Base-by-base conservation (phyloP, 2,329 filamentous ascomycete species). In the Verticillium zaregamsianum region DNA sequence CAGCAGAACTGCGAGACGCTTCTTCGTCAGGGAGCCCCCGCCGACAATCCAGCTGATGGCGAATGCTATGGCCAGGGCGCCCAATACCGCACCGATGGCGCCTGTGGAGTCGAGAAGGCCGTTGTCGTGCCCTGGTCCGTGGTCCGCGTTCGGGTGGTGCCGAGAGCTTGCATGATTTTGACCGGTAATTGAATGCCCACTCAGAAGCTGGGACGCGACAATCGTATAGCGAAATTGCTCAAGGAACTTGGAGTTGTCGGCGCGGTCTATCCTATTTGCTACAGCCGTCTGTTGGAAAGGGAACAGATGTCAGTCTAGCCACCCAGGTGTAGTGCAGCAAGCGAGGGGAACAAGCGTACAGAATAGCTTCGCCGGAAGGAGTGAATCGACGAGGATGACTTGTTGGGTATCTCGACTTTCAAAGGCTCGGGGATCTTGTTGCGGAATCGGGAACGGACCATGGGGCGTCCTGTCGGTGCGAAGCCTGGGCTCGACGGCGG, bases 211-310 rank as follows among this genome's bases (percentile, higher is more conserved):
- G 25, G 93, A 97, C 58, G 93, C 93, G 70, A 97, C 90, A 66
- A 97, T 91, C 25, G 91, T 90, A 76, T 97, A 97, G 66, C 93
- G 90, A 71, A 97, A 97, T 71, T 93, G 90, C 76, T 97, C 93
- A 63, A 97, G 83, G 70, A 97, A 97, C 67, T 88, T 89, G 67
- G 89, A 84, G 72, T 93, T 96, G 68, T 96, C 93, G 68, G 86
- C 87, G 66, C 89, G 84, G 61, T 91, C 89, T 65, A 96, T 83
- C 64, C 86, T 85, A 49, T 89, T 88, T 66, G 90, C 90, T 62
- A 93, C 83, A 11, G 85, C 89, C 68, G 83, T 84, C 89, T 91
- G 70, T 3, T n/a, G 45, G 11, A 54, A 54, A 40, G 67, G 55
- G 57, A 54, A 57, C 23, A 49, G 35, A 56, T 66, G 72, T 64